phyloP scores from a whole-genome alignment of 1,139 yeast species.

The Debaryomycetaceae sp. region DNA sequence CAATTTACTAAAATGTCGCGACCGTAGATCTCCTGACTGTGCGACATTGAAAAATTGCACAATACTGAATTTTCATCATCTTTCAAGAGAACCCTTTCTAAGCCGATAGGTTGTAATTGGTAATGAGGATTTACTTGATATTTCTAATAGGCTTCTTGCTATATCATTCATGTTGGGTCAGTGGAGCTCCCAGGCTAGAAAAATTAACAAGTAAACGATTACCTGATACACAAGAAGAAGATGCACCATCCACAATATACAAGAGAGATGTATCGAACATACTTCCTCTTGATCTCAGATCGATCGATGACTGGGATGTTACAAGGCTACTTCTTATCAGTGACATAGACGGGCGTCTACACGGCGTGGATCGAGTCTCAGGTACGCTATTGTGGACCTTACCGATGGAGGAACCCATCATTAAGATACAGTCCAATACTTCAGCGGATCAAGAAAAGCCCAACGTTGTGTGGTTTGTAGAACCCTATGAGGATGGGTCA shows the following conservation, averaged over 20 bases:
- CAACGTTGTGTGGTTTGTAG: slow-evolving; percentile 72
- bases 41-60: not conserved
- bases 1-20: too few species aligned
- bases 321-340: slow-evolving; percentile 66
- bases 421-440: slow-evolving; percentile 38
- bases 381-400: slow-evolving; percentile 83
- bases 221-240: slow-evolving; percentile 4
- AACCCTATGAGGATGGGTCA: slow-evolving; percentile 84
- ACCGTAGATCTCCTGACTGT: too few species aligned
- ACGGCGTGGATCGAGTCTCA: slow-evolving; percentile 73
- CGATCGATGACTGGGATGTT: slow-evolving; percentile 54
- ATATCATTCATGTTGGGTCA: slow-evolving; percentile 7
- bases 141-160: slow-evolving; percentile 3
- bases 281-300: slow-evolving; percentile 35
- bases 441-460: slow-evolving; percentile 20
- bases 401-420: slow-evolving; percentile 50
- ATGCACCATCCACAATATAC: not conserved
- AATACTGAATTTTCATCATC: not conserved
- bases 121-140: not conserved
- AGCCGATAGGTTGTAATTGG: not conserved
- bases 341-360: slow-evolving; percentile 85
- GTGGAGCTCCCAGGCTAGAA: slow-evolving; percentile 25
- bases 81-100: not conserved
- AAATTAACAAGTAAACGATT: slow-evolving; percentile 14
- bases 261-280: slow-evolving; percentile 9